These are phyloP conservation scores for Candolleomyces aberdarensis DNA, from an alignment of 768 basidiomycete genomes.

Conservation along the genomic window DNA sequence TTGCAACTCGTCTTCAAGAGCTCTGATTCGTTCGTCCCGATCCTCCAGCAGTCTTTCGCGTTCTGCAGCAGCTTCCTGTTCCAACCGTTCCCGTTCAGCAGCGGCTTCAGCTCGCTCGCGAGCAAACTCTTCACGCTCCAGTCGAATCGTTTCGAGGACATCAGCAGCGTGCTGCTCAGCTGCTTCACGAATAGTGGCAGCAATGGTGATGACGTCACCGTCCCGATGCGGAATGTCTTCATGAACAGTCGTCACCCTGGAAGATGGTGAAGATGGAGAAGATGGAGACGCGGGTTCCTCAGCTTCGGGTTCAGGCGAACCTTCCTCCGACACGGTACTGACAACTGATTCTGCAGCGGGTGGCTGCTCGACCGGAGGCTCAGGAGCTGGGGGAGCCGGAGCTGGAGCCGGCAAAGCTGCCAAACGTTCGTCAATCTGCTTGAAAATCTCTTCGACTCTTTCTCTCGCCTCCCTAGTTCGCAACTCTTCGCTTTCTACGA, in stretches of 20 bases:
- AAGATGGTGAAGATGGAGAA: not conserved
- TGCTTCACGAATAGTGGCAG: slow-evolving; percentile 23
- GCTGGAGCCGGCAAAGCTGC: slow-evolving; percentile 30
- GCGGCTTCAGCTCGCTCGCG: slow-evolving; percentile 52
- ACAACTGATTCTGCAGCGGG: not conserved
- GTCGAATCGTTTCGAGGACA: slow-evolving; percentile 53
- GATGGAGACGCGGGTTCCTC: not conserved
- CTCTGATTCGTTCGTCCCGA: slow-evolving; percentile 51
- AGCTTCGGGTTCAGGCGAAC: not conserved
- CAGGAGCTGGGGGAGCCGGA: slow-evolving; percentile 15
- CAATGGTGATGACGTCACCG: not conserved
- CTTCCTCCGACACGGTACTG: not conserved
- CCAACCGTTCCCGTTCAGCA: slow-evolving; percentile 51
- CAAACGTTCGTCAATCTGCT: slow-evolving; percentile 37
- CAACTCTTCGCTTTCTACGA: slow-evolving; percentile 55
- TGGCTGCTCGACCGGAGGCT: not conserved
- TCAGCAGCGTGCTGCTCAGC: slow-evolving; percentile 55
- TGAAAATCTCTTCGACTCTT: slow-evolving; percentile 44
- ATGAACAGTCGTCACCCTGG: not conserved
- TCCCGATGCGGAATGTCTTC: not conserved
- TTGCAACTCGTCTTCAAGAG: slow-evolving; percentile 62
- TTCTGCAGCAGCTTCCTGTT: slow-evolving; percentile 48
- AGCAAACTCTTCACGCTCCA: slow-evolving; percentile 58
- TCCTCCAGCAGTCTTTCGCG: slow-evolving; percentile 44
- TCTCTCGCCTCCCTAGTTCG: slow-evolving; percentile 55